phyloP scores from a whole-genome alignment of 2,329 filamentous ascomycete genomes.

The Didymella sp. region DNA sequence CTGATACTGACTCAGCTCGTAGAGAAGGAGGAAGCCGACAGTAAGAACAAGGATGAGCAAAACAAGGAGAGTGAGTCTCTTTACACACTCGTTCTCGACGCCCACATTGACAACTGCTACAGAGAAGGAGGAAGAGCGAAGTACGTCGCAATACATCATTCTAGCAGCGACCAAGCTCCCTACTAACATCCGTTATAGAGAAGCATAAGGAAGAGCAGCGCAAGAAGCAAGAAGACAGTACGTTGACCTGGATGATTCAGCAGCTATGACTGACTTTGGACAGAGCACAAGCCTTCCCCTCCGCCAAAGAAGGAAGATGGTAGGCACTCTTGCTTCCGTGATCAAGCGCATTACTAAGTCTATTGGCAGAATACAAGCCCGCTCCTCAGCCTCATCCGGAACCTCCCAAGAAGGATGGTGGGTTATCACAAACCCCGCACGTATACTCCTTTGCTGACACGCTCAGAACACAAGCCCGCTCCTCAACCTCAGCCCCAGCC shows the following conservation, averaged over 20 bases:
- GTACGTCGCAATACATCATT: neutral
- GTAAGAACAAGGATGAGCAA: neutral
- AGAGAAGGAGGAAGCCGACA: neutral
- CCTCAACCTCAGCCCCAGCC: conserved; percentile 7
- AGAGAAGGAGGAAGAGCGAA: conserved; percentile 9
- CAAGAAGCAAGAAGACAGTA: neutral
- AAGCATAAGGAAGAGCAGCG: neutral
- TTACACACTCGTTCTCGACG: neutral
- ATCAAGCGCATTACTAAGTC: too few species aligned
- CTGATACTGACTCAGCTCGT: neutral
- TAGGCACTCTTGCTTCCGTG: too few species aligned
- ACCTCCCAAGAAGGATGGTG: neutral
- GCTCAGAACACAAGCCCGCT: neutral
- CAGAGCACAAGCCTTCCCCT: conserved; percentile 6
- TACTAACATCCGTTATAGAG: neutral
- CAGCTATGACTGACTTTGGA: too few species aligned
- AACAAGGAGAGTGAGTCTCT: neutral
- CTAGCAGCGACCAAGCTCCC: neutral
- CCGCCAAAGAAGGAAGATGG: neutral
- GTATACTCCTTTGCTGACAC: neutral
- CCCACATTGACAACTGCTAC: neutral
- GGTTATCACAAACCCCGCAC: neutral
- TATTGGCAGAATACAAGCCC: conserved; percentile 1
- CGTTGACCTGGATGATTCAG: neutral
- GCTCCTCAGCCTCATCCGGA: neutral